Base-by-base conservation (phyloP, 148 eudicot genomes). In the Chenopodium berlandieri region DNA sequence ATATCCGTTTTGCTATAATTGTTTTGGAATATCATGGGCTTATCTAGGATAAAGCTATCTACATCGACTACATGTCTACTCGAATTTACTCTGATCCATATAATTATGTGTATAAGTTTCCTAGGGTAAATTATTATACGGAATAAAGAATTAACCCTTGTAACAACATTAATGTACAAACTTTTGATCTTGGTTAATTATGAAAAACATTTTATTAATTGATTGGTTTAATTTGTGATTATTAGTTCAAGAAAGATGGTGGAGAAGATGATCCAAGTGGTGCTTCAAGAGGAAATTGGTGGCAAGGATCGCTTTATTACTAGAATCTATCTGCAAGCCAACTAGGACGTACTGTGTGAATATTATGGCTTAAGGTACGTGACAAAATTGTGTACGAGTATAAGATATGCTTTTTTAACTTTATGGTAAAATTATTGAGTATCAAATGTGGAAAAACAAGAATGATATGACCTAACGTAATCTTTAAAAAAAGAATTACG, bases 241-340 rank as follows among this genome's bases (percentile, higher is more conserved):
- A 85, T 78, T 80, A 91, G 92, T 82, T 48, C 82, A 87, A 84
- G 48, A 92, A 91, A 84, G 97, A 92, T 75, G 88, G 76, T 9
- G 97, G 86, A 65, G 98, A 93, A 85, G 94, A 92, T 81, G 97
- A 92, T 70, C 84, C 94, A 6, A 92, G 87, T 70, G 85, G 87
- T 83, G 94, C 91, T 82, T 87, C 93, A 7, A 84, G 97, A 75
- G 97, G 98, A 73, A 92, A 95, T 68, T 95, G 98, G 98, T 95
- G 98, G 98, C 90, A 92, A 88, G 97, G 98, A 80, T 94, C 98
- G 48, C 89, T 94, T 23, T 94, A 94, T 78, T 94, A 94, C 71
- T 94, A 87, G 84, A 64, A 76, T 65, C 14, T 23, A 25, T 74
- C n/a, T 4, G 63, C 63, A 40, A 7, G 72, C 30, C 81, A 37